These are phyloP conservation scores for Cymodocea nodosa DNA, from an alignment of 116 monocot species.

Conservation along the genomic window DNA sequence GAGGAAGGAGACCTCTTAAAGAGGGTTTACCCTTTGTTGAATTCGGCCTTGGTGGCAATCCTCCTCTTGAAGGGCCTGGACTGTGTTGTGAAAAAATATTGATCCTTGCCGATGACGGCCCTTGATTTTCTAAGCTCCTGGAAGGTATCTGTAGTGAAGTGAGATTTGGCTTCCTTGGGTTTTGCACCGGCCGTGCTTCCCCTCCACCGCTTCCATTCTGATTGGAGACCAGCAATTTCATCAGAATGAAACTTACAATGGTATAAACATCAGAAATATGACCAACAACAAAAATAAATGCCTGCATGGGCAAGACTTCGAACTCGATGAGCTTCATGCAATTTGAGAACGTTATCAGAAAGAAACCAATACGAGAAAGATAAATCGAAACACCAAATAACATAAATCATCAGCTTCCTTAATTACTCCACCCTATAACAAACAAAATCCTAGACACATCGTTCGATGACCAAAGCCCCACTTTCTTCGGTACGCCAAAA, in stretches of 20 bases:
- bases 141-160: conserved; percentile 64
- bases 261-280: background rate
- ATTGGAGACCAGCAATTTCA: conserved; percentile 14
- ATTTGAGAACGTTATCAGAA: no score
- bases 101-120: conserved; percentile 32
- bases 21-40: conserved; percentile 50
- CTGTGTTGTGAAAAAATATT: conserved; percentile 18
- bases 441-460: no score
- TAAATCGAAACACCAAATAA: no score
- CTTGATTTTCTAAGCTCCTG: conserved; percentile 34
- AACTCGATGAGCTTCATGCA: background rate
- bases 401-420: no score
- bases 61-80: conserved; percentile 48
- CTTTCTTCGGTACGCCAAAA: no score
- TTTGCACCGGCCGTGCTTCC: conserved; percentile 14
- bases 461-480: no score
- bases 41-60: conserved; percentile 35
- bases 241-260: background rate
- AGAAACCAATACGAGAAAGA: no score
- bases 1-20: conserved; percentile 39
- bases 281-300: background rate
- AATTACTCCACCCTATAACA: no score
- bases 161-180: conserved; percentile 49
- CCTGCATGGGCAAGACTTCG: background rate
- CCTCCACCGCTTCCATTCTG: conserved; percentile 15